A percentile compares a stretch with the other conserved stretches of the same genome.
phyloP scores from a whole-genome alignment of 2,329 filamentous ascomycete species.

The Ilyonectria destructans region DNA sequence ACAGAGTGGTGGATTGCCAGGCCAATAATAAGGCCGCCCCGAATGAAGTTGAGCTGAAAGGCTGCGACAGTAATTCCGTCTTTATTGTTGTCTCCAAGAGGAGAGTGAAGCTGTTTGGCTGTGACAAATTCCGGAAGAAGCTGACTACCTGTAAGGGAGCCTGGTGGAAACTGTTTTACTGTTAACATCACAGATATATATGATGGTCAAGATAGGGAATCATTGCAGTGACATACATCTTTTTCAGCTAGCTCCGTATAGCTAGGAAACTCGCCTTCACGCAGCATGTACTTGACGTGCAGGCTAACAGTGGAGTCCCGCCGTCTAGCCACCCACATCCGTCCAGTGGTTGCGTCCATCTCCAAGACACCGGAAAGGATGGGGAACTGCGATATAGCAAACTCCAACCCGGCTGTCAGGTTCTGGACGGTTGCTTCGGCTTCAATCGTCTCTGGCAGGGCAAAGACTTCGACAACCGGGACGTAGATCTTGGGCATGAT shows the following conservation, averaged over 20 bases:
- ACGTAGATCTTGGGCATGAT: conserved; percentile 41
- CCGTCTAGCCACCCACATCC: conserved; percentile 8
- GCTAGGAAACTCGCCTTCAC: conserved; percentile 4
- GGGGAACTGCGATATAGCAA: conserved; percentile 25
- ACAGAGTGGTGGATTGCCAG: conserved; percentile 33
- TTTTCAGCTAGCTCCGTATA: conserved; percentile 8
- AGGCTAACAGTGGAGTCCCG: conserved; percentile 23
- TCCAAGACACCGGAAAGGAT: conserved; percentile 23
- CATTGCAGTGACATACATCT: neutral
- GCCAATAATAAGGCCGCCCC: conserved; percentile 29
- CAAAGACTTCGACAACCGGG: conserved; percentile 34
- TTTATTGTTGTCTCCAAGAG: conserved; percentile 17
- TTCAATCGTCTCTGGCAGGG: neutral
- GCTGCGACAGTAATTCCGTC: conserved; percentile 22
- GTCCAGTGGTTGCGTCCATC: conserved; percentile 13
- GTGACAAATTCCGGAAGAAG: conserved; percentile 15
- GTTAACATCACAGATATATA: too few species aligned
- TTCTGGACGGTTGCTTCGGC: conserved; percentile 11
- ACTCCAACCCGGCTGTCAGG: conserved; percentile 26
- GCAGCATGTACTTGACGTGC: conserved; percentile 12
- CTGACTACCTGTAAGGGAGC: conserved; percentile 9
- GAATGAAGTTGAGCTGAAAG: conserved; percentile 34
- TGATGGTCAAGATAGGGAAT: neutral
- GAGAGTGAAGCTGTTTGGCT: conserved; percentile 18
- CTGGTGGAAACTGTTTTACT: conserved; percentile 11